Conservation (phyloP, 116 monocot genomes). For the Posidonia oceanica region DNA sequence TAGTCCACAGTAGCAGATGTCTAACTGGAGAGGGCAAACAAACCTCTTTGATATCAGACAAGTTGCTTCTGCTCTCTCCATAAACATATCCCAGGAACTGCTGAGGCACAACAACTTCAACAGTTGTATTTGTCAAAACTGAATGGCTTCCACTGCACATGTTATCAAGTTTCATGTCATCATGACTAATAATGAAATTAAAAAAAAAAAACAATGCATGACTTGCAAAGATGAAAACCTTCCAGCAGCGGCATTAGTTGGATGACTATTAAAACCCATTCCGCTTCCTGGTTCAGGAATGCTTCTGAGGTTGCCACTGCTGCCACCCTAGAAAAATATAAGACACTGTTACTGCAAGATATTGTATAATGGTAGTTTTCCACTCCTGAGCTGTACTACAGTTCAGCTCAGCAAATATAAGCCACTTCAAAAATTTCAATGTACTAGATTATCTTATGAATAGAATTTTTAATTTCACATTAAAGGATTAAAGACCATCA, state of each 20-base stretch:
- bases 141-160: constrained; percentile 37
- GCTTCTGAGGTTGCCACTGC: constrained; percentile 10
- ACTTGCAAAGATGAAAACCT: constrained; percentile 6
- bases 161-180: background rate
- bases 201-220: background rate
- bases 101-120: constrained; percentile 67
- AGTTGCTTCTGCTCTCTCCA: constrained; percentile 42
- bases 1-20: background rate
- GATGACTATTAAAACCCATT: background rate
- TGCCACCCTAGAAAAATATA: constrained; percentile 1
- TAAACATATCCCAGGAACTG: constrained; percentile 43
- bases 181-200: background rate
- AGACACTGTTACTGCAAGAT: no score
- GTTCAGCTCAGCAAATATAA: no score
- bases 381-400: no score
- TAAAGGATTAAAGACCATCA: no score
- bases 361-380: no score
- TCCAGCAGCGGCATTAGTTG: background rate
- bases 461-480: no score
- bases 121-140: constrained; percentile 36
- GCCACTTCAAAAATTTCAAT: no score
- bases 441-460: no score
- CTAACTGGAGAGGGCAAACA: no score
- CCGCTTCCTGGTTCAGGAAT: constrained; percentile 1
- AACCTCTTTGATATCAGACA: constrained; percentile 56